Evolutionary conservation across 768 basidiomycete species (phyloP).

Genomic region (Suillus variegatus): DNA sequence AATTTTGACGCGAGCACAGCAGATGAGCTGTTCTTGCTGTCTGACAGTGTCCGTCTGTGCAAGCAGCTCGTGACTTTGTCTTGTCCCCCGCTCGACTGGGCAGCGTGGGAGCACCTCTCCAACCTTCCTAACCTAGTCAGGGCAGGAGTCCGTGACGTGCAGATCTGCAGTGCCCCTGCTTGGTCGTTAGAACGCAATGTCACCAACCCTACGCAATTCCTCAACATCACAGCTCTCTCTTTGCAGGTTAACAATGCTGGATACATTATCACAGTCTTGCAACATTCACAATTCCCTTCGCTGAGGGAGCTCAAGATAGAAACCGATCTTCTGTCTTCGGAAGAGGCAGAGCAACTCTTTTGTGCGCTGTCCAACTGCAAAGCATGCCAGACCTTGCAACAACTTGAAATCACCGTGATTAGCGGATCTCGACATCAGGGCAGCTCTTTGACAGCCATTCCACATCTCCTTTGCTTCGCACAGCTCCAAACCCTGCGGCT

Average conservation of each 20-base stretch:
- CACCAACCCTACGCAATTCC: neutral
- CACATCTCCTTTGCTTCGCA: neutral
- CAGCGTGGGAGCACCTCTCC: neutral
- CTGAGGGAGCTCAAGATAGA: neutral
- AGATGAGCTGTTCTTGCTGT: neutral
- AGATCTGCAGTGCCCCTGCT: neutral
- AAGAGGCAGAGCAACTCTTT: neutral
- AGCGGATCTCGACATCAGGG: neutral
- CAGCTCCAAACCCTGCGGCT: neutral
- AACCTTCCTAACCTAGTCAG: neutral
- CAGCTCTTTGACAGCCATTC: neutral
- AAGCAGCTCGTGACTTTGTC: neutral
- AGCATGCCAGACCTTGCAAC: neutral
- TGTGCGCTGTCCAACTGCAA: neutral
- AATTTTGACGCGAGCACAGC: neutral
- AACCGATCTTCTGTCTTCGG: neutral
- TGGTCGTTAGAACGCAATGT: neutral
- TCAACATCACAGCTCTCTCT: neutral
- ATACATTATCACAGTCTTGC: neutral
- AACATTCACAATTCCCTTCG: neutral
- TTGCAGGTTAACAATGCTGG: neutral
- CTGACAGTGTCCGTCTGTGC: neutral
- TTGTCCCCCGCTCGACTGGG: neutral
- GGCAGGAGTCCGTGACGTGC: neutral
- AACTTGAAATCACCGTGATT: neutral